phyloP scores from a whole-genome alignment of 2,329 filamentous ascomycete genomes.

The Verticillium albo-atrum region DNA sequence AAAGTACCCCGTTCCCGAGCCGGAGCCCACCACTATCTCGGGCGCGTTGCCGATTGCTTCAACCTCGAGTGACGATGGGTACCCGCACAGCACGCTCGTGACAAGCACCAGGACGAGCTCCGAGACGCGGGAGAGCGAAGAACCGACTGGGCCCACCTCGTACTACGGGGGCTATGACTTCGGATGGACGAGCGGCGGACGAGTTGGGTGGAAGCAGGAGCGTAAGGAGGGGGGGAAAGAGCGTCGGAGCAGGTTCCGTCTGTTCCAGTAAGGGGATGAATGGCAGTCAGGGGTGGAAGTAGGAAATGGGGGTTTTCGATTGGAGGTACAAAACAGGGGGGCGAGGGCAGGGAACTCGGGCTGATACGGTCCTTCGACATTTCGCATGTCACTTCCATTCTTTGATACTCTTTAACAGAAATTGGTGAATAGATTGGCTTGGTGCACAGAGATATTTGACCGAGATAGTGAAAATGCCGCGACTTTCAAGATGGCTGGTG shows the following conservation, averaged over 20 bases:
- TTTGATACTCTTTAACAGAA: background rate
- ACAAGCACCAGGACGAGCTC: background rate
- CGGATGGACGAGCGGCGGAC: background rate
- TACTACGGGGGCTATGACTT: background rate
- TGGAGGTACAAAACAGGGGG: background rate
- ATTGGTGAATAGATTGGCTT: background rate
- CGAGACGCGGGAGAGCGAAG: background rate
- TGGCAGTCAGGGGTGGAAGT: background rate
- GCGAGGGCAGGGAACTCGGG: background rate
- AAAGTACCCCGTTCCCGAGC: conserved; percentile 3
- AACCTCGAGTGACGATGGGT: background rate
- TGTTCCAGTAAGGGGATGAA: background rate
- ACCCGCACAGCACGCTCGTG: background rate
- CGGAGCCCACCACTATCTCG: background rate
- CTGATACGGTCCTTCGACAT: background rate
- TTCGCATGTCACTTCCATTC: background rate
- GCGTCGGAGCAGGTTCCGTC: background rate
- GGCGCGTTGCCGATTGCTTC: conserved; percentile 4
- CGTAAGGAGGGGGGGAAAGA: background rate
- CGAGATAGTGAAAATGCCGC: too few relatives aligned
- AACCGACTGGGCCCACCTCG: background rate
- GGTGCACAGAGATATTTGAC: background rate
- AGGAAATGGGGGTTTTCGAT: background rate
- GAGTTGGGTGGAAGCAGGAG: background rate
- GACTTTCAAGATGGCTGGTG: too few relatives aligned